phyloP scores from a whole-genome alignment of 2,329 filamentous ascomycete genomes.

The Pseudohalonectria lignicola region DNA sequence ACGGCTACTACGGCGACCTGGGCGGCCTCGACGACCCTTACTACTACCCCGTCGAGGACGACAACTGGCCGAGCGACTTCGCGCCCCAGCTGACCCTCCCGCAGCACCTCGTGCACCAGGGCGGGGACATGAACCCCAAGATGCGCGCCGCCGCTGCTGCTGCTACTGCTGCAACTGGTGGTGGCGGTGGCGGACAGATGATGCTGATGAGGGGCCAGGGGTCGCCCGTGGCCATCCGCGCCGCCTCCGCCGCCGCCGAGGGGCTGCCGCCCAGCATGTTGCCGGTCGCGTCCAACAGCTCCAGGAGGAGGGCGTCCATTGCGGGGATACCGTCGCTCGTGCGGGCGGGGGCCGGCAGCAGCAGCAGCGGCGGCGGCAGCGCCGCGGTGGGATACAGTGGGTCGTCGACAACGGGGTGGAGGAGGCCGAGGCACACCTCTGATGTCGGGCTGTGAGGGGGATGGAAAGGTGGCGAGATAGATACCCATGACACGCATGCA shows the following conservation, averaged over 20 bases:
- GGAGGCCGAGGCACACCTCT: neutral
- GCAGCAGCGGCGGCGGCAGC: neutral
- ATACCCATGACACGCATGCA: too few species aligned
- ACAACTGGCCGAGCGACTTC: neutral
- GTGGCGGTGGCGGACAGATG: too few species aligned
- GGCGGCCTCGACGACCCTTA: neutral
- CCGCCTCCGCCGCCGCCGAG: too few species aligned
- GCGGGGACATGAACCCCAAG: neutral
- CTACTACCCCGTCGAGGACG: neutral
- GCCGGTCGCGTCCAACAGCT: constrained; percentile 3
- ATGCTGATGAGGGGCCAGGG: too few species aligned
- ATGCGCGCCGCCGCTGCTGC: too few species aligned
- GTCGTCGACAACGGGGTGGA: constrained; percentile 1
- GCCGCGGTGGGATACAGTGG: neutral
- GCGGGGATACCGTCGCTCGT: constrained; percentile 1
- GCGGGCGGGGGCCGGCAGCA: neutral
- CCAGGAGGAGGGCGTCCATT: constrained; percentile 2
- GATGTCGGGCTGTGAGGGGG: neutral
- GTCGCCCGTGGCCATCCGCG: too few species aligned
- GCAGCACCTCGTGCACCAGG: neutral
- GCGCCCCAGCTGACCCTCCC: neutral
- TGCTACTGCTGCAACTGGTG: neutral
- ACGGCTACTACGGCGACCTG: neutral
- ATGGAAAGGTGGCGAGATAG: neutral
- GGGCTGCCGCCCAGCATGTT: neutral